Evolutionary conservation across 164 flowering plant genomes (phyloP), one percentile per base, ranked within the genome.

Genomic region (Kalanchoe fedtschenkoi): DNA sequence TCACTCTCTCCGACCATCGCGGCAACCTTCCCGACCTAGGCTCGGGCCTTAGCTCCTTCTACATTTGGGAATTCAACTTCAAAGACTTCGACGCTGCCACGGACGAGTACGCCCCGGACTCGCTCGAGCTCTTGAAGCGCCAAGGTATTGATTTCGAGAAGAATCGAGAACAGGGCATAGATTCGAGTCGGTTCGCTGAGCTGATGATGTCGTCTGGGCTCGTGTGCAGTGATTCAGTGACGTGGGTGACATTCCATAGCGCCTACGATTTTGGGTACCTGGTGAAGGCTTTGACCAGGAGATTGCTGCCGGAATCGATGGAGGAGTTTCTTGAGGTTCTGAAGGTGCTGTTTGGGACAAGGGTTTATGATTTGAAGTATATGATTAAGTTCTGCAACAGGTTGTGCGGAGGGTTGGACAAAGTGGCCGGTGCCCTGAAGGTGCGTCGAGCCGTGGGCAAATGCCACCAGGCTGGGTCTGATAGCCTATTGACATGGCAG

Each of bases 161-260:
- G 61, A 58, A 34, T n/a, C 16, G 41, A n/a, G 38, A 58, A 15
- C 9, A 34, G 17, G 61, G 61, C 14, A 58, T 58, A 19, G 42
- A 58, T 22, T 58, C 61, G 29, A 22, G 41, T 6, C 24, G 61
- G 41, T 58, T 58, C 30, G 61, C 61, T 4, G 61, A 58, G 41
- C 28, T 58, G 37, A 33, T 58, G 61, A 58, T 58, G 61, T 32
- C 61, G 37, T 58, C 61, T 7, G 61, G 61, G 8, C 22, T 58
- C 14, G 61, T 58, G 22, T 58, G 61, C 8, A 58, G 34, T 37
- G 38, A 58, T 21, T 34, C 26, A 5, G 61, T 58, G 24, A n/a
- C 61, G 28, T 58, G 61, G 61, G 61, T 58, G 28, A 58, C 61
- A 10, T 58, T 58, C 38, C 61, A 58, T n/a, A 58, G 61, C 30